Base-by-base conservation (phyloP, 1,139 yeast genomes). In the Geotrichum macrosporum region DNA sequence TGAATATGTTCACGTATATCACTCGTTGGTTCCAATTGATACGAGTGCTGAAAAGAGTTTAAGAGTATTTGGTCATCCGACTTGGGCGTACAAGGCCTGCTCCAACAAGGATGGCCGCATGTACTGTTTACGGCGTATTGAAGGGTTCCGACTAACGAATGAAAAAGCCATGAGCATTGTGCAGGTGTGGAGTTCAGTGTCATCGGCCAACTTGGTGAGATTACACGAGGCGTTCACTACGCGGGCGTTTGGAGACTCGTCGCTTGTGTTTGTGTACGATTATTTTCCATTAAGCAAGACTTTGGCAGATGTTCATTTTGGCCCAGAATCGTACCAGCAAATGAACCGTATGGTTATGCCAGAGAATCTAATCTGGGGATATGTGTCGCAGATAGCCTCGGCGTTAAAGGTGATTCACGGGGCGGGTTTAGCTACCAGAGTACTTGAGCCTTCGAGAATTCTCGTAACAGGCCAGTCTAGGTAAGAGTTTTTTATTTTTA, bases 211-310 rank as follows among this genome's bases (percentile, higher is more conserved):
- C 56, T 69, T 87, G 15, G 86, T 84, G 1, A 73, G 74, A 34
- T 67, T 88, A 6, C 75, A 77, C 44, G 96, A 89, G 61, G 88
- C 94, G 9, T 92, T 92, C 63, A 84, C 96, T 1, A 81, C 94
- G 9, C 77, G 87, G 53, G 85, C 89, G 4, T 92, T 94, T 68
- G 89, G 88, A 34, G 92, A 84, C 55, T 74, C 76, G 51, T 80
- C 86, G 26, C 55, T 69, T 29, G 58, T 77, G 37, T 66, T 80
- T 39, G 78, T 81, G 4, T 78, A 80, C 60, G 94, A 84, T 56
- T 85, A 76, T 61, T 81, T 74, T 60, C 92, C 94, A 22, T 67
- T 76, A 46, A 72, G 87, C 1, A 67, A 67, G 44, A 80, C 88
- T 2, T 64, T 84, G 36, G 67, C 71, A 51, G 85, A 80, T 50